Conservation (phyloP, 352 stramenopile genomes). For the Albugo candida region DNA sequence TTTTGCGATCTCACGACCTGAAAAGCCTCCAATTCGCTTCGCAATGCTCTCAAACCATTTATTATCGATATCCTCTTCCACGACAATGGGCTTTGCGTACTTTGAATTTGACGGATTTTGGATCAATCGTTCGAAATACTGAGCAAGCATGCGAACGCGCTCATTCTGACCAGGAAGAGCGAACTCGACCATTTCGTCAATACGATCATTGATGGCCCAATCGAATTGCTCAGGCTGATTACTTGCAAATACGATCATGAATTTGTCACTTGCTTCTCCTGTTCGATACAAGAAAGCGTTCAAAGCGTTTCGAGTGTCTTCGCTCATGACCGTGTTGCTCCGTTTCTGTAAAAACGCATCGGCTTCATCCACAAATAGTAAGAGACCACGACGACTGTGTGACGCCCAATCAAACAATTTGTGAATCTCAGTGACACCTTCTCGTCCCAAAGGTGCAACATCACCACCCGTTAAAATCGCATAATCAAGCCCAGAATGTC, state of each 20-base stretch:
- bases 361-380: conserved; percentile 98
- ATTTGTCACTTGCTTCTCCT: conserved; percentile 93
- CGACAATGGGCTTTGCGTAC: conserved; percentile 76
- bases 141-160: conserved; percentile 91
- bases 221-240: conserved; percentile 99
- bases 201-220: conserved; percentile 97
- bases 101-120: conserved; percentile 63
- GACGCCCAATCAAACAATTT: conserved; percentile 99
- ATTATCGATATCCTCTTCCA: conserved; percentile 83
- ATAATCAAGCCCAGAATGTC: conserved; percentile 95
- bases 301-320: conserved; percentile 97
- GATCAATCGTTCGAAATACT: conserved; percentile 98
- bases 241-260: conserved; percentile 99
- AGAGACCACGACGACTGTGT: conserved; percentile 84
- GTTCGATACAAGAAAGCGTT: conserved; percentile 99
- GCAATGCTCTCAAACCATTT: conserved; percentile 85
- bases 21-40: conserved; percentile 91
- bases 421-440: conserved; percentile 98
- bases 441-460: conserved; percentile 91
- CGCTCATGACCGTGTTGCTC: conserved; percentile 83
- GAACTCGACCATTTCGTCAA: conserved; percentile 99
- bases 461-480: conserved; percentile 97
- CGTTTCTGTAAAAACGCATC: conserved; percentile 98
- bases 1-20: conserved; percentile 97
- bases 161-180: conserved; percentile 85